These are phyloP conservation scores for Nemania sp. DNA, from an alignment of 2,329 filamentous ascomycete genomes.

Conservation along the genomic window DNA sequence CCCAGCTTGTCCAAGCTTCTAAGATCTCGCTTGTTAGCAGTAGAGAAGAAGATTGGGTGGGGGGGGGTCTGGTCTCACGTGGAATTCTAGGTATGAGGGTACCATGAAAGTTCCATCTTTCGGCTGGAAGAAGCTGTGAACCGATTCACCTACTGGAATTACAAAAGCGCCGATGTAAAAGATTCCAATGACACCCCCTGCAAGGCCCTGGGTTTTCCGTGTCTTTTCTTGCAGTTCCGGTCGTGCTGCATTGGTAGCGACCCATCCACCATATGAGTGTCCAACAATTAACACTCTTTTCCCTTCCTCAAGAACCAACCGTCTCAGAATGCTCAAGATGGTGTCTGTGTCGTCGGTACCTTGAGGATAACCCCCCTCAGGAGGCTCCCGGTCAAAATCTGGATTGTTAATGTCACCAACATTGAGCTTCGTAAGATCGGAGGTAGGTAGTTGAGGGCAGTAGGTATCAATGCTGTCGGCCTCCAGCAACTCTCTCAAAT, in stretches of 20 bases:
- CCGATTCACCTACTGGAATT: constrained; percentile 49
- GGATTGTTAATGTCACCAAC: constrained; percentile 42
- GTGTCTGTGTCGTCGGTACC: constrained; percentile 37
- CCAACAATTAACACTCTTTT: constrained; percentile 50
- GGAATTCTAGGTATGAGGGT: constrained; percentile 48
- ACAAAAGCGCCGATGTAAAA: constrained; percentile 50
- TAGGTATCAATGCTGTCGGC: constrained; percentile 47
- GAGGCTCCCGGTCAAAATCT: constrained; percentile 45
- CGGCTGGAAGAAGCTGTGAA: constrained; percentile 49
- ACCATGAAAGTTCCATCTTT: constrained; percentile 42
- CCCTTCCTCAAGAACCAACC: constrained; percentile 35
- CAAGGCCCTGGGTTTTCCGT: constrained; percentile 36
- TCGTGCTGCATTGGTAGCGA: constrained; percentile 50
- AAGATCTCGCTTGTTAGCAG: too few species aligned
- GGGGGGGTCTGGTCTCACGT: constrained; percentile 35
- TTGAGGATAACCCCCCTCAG: constrained; percentile 49
- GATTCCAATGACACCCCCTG: constrained; percentile 48
- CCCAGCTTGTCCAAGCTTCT: constrained; percentile 37
- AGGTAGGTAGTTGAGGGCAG: constrained; percentile 52
- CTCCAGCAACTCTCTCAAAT: constrained; percentile 44
- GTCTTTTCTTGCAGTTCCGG: constrained; percentile 46
- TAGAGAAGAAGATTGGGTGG: too few species aligned
- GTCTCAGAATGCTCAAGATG: constrained; percentile 29
- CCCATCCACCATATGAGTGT: constrained; percentile 53
- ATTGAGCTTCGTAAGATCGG: constrained; percentile 46